Base-by-base conservation (phyloP, 208 protist genomes). In the Leishmania guyanensis region DNA sequence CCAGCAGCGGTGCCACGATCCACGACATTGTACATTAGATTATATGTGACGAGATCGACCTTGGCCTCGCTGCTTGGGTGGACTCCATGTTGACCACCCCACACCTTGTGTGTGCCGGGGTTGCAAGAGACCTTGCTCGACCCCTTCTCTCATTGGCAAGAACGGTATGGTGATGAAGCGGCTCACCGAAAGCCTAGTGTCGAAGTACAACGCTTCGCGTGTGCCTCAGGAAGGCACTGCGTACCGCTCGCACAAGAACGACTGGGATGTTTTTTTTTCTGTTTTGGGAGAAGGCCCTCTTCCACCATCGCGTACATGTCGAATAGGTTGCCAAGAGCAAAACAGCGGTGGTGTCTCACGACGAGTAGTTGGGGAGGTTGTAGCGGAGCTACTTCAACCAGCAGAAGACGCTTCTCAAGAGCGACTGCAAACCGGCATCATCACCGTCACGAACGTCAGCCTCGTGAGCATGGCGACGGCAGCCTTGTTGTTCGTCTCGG, bases 201-300 rank as follows among this genome's bases (percentile, higher is more conserved):
- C 90, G 66, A 93, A 99, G 84, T 92, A 98, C 78, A 86, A 83
- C 56, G 91, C 99, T 51, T 94, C 94, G 48, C 89, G 95, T 73
- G 89, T 98, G 83, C 68, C 94, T 65, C 97, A 99, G 85, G 98
- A 99, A 88, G 90, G 93, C 33, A 98, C 95, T 81, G 97, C 98
- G 54, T 90, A 94, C 74, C 69, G 91, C 78, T 98, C 95, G 39
- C 98, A 98, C 90, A 92, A 89, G 62, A 92, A 95, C 70, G 94
- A 94, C 3, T 58, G 69, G 33, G 36, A 36, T 36, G 36, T 29
- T 36, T 36, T 36, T 36, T 46, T 6, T 46, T 46, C 89, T 94
- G 51, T 78, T 80, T 90, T 96, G 87, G 83, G 96, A n/a, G 17
- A 96, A 96, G 69, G 81, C 83, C 12, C 96, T 99, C 77, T 92